Evolutionary conservation across 192 early-diverging fungal species (phyloP).

Genomic region (Gaertneriomyces semiglobifer): DNA sequence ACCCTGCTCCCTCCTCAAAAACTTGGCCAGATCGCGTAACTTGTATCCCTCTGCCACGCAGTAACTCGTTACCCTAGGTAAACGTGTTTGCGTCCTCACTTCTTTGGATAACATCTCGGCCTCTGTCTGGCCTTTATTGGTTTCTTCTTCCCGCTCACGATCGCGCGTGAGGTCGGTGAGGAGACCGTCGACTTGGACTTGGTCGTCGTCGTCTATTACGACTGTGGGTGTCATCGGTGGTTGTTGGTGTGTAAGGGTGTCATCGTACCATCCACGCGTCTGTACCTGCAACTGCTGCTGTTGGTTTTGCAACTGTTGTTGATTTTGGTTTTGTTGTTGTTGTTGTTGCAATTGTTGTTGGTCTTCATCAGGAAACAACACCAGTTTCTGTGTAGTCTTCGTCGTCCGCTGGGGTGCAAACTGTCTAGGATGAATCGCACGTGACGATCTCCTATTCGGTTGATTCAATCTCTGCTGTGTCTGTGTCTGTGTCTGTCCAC

Average conservation of each 20-base stretch:
- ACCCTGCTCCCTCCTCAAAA: slow-evolving; percentile 27
- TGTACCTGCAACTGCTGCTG: too few relatives aligned
- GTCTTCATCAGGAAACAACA: slow-evolving; percentile 77
- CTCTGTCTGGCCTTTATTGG: not conserved
- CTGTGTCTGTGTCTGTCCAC: not conserved
- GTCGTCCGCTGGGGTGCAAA: slow-evolving; percentile 73
- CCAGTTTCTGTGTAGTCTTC: slow-evolving; percentile 90
- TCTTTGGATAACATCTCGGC: slow-evolving; percentile 65
- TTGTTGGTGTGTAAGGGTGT: too few relatives aligned
- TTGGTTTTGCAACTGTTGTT: too few relatives aligned
- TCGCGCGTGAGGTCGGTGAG: too few relatives aligned
- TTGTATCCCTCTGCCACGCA: slow-evolving; percentile 46
- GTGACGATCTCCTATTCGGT: not conserved
- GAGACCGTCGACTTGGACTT: too few relatives aligned
- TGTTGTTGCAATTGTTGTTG: too few relatives aligned
- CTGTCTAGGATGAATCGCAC: slow-evolving; percentile 3
- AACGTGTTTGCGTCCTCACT: slow-evolving; percentile 43
- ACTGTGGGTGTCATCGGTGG: too few relatives aligned
- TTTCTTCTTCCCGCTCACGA: too few relatives aligned
- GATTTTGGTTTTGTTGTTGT: too few relatives aligned
- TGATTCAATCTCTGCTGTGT: not conserved
- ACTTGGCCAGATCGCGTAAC: slow-evolving; percentile 26
- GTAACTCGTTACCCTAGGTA: slow-evolving; percentile 35
- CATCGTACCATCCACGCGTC: too few relatives aligned
- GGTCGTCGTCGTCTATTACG: too few relatives aligned